Percentiles rank a stretch among this genome's conserved stretches.
phyloP scores from a whole-genome alignment of 371 early-diverging fungal genomes.

The Cokeromyces recurvatus region DNA sequence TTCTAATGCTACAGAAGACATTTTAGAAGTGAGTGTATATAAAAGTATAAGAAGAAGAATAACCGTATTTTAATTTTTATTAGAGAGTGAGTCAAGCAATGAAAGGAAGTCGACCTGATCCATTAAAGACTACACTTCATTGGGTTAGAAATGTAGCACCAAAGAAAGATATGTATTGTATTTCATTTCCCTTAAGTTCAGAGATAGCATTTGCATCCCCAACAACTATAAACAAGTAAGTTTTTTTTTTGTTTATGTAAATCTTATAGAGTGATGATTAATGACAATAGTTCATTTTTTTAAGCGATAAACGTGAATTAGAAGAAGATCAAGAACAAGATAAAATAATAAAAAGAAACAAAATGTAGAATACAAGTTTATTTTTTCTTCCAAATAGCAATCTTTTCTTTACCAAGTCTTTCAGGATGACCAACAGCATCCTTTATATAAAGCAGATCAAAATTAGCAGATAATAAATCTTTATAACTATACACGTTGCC shows the following conservation, averaged over 20 bases:
- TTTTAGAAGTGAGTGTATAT: constrained; percentile 30
- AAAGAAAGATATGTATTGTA: constrained; percentile 96
- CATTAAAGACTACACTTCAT: constrained; percentile 50
- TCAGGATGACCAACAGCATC: constrained; percentile 49
- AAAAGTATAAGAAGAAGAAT: no score
- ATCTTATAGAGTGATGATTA: no score
- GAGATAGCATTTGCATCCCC: constrained; percentile 59
- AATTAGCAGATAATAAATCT: constrained; percentile 41
- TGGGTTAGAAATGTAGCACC: constrained; percentile 95
- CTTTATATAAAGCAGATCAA: constrained; percentile 55
- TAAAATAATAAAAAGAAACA: constrained; percentile 4
- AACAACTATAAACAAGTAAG: no score
- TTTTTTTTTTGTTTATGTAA: no score
- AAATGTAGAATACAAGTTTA: no score
- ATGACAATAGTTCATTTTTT: no score
- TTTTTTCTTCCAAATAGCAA: constrained; percentile 54
- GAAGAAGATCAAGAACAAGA: constrained; percentile 5
- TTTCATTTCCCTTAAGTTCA: constrained; percentile 73
- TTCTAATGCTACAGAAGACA: constrained; percentile 66
- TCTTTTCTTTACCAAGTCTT: constrained; percentile 52
- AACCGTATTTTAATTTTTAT: not conserved
- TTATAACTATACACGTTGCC: constrained; percentile 30
- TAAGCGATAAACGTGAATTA: constrained; percentile 24
- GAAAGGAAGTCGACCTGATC: constrained; percentile 42
- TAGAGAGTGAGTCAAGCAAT: constrained; percentile 53